Conservation (phyloP, 768 basidiomycete species). For the Mycena kentingensis region DNA sequence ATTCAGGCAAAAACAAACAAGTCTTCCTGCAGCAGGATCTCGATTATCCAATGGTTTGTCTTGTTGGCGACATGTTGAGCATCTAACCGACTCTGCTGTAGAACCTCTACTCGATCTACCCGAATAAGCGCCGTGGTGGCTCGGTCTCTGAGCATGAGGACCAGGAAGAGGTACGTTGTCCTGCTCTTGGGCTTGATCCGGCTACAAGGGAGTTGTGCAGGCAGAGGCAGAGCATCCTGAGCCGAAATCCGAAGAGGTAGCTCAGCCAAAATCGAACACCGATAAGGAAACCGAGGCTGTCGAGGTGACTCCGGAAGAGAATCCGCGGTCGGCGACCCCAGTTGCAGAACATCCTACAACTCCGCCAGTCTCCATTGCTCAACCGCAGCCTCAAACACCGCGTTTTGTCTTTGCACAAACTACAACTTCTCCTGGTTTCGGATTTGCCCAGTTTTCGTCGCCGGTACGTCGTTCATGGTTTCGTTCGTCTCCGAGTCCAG, state of each 20-base stretch:
- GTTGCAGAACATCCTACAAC: neutral
- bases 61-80: too few relatives aligned
- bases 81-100: too few relatives aligned
- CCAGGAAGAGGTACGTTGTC: conserved; percentile 1
- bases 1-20: neutral
- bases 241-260: neutral
- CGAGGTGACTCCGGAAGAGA: neutral
- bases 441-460: conserved; percentile 8
- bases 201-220: neutral
- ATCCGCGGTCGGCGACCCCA: neutral
- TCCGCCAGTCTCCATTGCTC: neutral
- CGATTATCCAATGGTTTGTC: conserved; percentile 46
- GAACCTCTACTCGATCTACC: conserved; percentile 53
- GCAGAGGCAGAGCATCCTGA: neutral
- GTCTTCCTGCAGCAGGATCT: conserved; percentile 29
- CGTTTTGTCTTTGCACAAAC: conserved; percentile 13
- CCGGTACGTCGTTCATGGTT: conserved; percentile 11
- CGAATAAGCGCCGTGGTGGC: conserved; percentile 40
- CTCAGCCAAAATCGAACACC: neutral
- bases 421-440: conserved; percentile 9
- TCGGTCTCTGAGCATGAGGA: conserved; percentile 30
- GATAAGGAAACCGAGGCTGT: neutral
- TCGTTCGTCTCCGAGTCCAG: neutral
- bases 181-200: neutral
- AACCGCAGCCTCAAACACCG: neutral